Conservation (phyloP, 345 rosid genomes). For the Camelina hispida region DNA sequence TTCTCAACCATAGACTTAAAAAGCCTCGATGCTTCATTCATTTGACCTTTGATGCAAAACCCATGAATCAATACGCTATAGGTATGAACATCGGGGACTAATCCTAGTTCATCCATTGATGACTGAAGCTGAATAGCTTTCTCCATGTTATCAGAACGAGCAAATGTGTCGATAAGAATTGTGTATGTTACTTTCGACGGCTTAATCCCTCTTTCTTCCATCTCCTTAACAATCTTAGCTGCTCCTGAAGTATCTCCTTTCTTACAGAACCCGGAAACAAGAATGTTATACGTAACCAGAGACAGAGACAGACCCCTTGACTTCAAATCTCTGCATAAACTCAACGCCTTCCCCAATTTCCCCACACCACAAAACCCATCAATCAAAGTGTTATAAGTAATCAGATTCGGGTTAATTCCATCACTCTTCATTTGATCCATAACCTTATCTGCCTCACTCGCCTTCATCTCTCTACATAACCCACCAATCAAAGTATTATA, state of each 20-base stretch:
- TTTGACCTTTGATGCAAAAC: conserved; percentile 68
- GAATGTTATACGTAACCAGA: conserved; percentile 62
- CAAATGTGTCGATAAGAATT: conserved; percentile 58
- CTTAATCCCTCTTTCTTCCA: conserved; percentile 76
- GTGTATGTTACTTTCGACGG: conserved; percentile 79
- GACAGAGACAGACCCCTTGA: conserved; percentile 64
- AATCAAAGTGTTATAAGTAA: conserved; percentile 68
- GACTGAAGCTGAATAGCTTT: conserved; percentile 58
- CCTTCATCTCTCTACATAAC: conserved; percentile 53
- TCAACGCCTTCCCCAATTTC: conserved; percentile 54
- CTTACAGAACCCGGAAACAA: conserved; percentile 59
- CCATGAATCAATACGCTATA: conserved; percentile 71
- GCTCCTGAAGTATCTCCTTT: conserved; percentile 52
- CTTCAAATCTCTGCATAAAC: conserved; percentile 58
- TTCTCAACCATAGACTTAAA: conserved; percentile 56
- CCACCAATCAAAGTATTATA: conserved; percentile 69
- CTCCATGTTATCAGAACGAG: conserved; percentile 57
- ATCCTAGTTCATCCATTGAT: conserved; percentile 62
- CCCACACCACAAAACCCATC: conserved; percentile 61
- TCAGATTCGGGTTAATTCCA: conserved; percentile 60
- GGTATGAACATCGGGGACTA: conserved; percentile 67
- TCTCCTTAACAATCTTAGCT: conserved; percentile 63
- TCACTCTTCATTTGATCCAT: conserved; percentile 52
- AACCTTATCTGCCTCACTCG: conserved; percentile 58
- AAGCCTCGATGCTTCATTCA: conserved; percentile 70